Evolutionary conservation across 495 filamentous ascomycete species (phyloP), one percentile per base, ranked within the genome.

Genomic region (Aspergillus carlsbadensis): DNA sequence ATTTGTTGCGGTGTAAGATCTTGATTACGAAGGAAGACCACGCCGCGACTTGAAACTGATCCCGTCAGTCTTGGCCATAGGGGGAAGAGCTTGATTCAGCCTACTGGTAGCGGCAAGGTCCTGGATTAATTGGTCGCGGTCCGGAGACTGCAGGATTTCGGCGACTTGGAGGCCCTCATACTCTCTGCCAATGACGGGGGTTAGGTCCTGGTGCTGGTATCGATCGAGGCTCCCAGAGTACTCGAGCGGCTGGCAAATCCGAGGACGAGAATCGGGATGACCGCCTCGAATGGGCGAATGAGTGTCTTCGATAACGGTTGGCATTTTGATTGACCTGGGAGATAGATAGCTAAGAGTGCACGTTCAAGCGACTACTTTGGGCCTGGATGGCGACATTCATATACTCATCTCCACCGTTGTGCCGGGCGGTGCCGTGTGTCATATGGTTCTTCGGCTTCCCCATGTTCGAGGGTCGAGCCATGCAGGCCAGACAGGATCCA

Each of bases 21-120:
- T 59, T 90, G 87, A 26, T 78, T 74, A 20, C 87, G 83, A 65
- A 91, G 85, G 76, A 88, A 89, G 35, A 90, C 85, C 0, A 91
- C 88, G 7, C 87, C 87, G 3, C 87, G 80, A 54, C 83, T 79
- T 15, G 87, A 91, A 65, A 91, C 87, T 89, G 26, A 13, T 33
- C 5, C 2, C 0, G 18, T 54, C 10, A 58, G 20, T 18, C 35
- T 33, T 17, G 15, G 5, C 24, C 14, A 8, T 6, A 33, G 1
- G 39, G 17, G 11, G 14, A n/a, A 11, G 1, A 26, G 14, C 26
- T 29, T 7, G 22, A 11, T 34, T 15, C 6, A 7, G 8, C 35
- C 4, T 61, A 87, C 84, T 76, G 4, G 78, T 82, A 39, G 84
- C 78, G 31, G 84, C 82, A 8, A 87, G 70, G 56, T 88, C 85